Percentiles rank a stretch among this genome's conserved stretches.
Conservation (phyloP, 441 rosid species). For the Isatis lusitanica region DNA sequence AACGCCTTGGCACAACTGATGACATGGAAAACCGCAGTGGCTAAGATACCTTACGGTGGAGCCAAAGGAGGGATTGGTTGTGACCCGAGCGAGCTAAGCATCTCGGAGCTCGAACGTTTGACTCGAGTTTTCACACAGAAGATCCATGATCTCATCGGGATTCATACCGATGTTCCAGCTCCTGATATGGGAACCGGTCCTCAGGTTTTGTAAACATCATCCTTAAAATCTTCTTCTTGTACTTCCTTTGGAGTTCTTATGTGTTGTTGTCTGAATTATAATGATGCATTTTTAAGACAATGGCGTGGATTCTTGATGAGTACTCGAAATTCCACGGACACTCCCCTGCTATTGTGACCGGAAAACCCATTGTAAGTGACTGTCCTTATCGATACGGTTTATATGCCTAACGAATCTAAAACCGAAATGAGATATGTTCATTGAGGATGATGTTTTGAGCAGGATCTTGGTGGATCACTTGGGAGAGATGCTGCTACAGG, state of each 20-base stretch:
- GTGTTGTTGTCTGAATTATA: slow-evolving; percentile 12
- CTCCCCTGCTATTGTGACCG: slow-evolving; percentile 68
- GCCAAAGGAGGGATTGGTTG: slow-evolving; percentile 81
- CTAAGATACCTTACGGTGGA: slow-evolving; percentile 69
- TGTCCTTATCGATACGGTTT: background rate
- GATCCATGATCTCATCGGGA: slow-evolving; percentile 65
- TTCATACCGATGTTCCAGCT: slow-evolving; percentile 75
- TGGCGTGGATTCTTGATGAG: slow-evolving; percentile 79
- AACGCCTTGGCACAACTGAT: slow-evolving; percentile 71
- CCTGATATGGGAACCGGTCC: slow-evolving; percentile 80
- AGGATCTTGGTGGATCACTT: slow-evolving; percentile 77
- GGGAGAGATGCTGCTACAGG: slow-evolving; percentile 79
- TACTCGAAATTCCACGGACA: slow-evolving; percentile 71
- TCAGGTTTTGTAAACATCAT: slow-evolving; percentile 42
- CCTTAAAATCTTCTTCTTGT: slow-evolving; percentile 9
- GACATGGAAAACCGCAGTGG: slow-evolving; percentile 82
- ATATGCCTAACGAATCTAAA: background rate
- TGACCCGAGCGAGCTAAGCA: slow-evolving; percentile 49
- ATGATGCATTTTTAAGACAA: slow-evolving; percentile 45
- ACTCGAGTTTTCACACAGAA: slow-evolving; percentile 72
- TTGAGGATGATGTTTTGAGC: slow-evolving; percentile 10
- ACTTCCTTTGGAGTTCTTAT: background rate
- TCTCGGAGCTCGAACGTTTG: slow-evolving; percentile 60
- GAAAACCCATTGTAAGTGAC: slow-evolving; percentile 60
- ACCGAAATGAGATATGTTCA: background rate